These are phyloP conservation scores for Claviceps pusilla DNA, from an alignment of 2,329 filamentous ascomycete species.

Conservation along the genomic window DNA sequence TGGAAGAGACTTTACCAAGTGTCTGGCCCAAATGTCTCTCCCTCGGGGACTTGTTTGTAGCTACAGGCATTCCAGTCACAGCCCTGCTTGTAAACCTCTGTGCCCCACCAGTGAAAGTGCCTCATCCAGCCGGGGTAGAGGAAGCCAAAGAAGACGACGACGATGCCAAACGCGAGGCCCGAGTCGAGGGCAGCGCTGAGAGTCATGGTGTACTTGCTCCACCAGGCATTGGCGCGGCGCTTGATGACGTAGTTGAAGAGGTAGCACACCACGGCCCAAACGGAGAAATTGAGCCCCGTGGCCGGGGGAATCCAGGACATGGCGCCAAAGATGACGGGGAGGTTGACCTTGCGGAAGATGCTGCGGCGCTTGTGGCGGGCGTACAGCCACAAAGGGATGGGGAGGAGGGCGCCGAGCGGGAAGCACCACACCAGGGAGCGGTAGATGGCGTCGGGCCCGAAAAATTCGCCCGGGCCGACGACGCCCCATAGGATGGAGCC, in stretches of 20 bases:
- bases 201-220: slow-evolving; percentile 86
- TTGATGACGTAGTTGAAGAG: slow-evolving; percentile 68
- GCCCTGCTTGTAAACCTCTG: slow-evolving; percentile 68
- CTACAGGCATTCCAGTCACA: slow-evolving; percentile 76
- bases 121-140: slow-evolving; percentile 66
- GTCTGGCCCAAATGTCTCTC: slow-evolving; percentile 51
- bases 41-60: slow-evolving; percentile 48
- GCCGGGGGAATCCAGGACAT: slow-evolving; percentile 79
- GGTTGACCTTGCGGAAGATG: slow-evolving; percentile 60
- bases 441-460: slow-evolving; percentile 61
- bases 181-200: slow-evolving; percentile 71
- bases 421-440: slow-evolving; percentile 69
- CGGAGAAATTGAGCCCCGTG: slow-evolving; percentile 72
- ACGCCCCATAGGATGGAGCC: slow-evolving; percentile 83
- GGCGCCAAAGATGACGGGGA: slow-evolving; percentile 70
- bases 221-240: slow-evolving; percentile 58
- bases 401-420: slow-evolving; percentile 58
- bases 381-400: slow-evolving; percentile 60
- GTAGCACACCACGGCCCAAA: slow-evolving; percentile 76
- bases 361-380: slow-evolving; percentile 43
- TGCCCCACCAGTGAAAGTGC: slow-evolving; percentile 75
- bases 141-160: slow-evolving; percentile 74
- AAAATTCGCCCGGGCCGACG: slow-evolving; percentile 69
- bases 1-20: slow-evolving; percentile 29
- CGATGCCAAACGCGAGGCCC: slow-evolving; percentile 65